Conservation (phyloP, 2,329 filamentous ascomycete species). For the Sordariomycetes sp. region DNA sequence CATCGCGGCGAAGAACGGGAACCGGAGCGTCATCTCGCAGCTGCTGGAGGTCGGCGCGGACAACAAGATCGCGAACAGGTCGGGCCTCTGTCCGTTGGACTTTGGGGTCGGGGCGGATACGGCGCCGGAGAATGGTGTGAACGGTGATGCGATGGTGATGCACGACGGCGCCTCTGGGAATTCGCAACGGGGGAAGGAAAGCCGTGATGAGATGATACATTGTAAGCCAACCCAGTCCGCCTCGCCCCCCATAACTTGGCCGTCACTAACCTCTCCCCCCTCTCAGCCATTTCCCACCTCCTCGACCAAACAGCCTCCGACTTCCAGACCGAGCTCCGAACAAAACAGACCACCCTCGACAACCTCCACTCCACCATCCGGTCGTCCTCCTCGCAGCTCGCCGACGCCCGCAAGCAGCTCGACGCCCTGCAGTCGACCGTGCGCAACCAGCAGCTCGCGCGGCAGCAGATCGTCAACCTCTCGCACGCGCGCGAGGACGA, state of each 20-base stretch:
- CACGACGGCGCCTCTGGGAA: slow-evolving; percentile 22
- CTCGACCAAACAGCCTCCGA: slow-evolving; percentile 68
- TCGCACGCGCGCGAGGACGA: slow-evolving; percentile 64
- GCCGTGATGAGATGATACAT: slow-evolving; percentile 67
- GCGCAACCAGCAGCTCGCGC: slow-evolving; percentile 52
- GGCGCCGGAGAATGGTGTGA: slow-evolving; percentile 27
- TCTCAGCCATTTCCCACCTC: slow-evolving; percentile 67
- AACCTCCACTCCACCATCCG: slow-evolving; percentile 71
- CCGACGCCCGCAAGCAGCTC: slow-evolving; percentile 63
- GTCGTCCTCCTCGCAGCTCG: slow-evolving; percentile 67
- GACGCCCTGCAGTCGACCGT: slow-evolving; percentile 59
- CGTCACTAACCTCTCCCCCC: slow-evolving; percentile 18
- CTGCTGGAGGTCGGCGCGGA: slow-evolving; percentile 91
- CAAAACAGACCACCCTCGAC: slow-evolving; percentile 78
- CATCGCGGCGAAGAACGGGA: slow-evolving; percentile 85
- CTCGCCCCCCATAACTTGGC: neutral
- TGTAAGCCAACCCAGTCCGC: slow-evolving; percentile 42
- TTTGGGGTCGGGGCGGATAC: slow-evolving; percentile 77
- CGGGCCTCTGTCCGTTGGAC: slow-evolving; percentile 80
- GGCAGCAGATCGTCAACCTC: slow-evolving; percentile 70
- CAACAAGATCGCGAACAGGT: slow-evolving; percentile 82
- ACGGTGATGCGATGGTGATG: slow-evolving; percentile 30
- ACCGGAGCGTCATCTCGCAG: slow-evolving; percentile 92
- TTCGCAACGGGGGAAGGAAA: slow-evolving; percentile 52
- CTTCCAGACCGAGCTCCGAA: slow-evolving; percentile 69